These are phyloP conservation scores for Gossypium gossypioides DNA, from an alignment of 441 rosid species.

Conservation along the genomic window DNA sequence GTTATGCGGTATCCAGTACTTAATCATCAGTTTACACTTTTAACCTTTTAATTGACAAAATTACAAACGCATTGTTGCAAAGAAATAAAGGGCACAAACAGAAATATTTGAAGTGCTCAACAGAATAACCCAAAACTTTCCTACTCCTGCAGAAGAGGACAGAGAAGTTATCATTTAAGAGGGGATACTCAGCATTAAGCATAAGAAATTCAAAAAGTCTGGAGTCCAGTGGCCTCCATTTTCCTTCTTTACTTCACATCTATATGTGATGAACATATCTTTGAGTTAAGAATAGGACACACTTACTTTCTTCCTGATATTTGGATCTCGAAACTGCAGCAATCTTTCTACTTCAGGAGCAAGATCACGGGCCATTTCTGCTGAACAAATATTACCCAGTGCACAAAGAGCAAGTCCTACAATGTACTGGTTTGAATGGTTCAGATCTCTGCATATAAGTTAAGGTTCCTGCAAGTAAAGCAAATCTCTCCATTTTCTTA, in stretches of 20 bases:
- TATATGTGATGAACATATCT: neutral
- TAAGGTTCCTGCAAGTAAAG: constrained; percentile 42
- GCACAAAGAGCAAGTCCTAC: constrained; percentile 99
- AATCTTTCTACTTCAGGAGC: constrained; percentile 98
- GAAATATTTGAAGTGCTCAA: neutral
- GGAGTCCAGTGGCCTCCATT: neutral
- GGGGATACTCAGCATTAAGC: neutral
- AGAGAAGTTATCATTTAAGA: constrained; percentile 1
- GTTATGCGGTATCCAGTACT: neutral
- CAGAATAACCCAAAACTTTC: neutral
- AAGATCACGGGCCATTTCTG: constrained; percentile 99
- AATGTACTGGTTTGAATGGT: constrained; percentile 82
- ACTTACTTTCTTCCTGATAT: constrained; percentile 84
- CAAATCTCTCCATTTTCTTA: constrained; percentile 4
- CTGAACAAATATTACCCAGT: constrained; percentile 94
- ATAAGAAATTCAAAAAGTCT: neutral
- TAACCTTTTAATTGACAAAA: neutral
- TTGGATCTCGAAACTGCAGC: constrained; percentile 96
- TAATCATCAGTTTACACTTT: neutral
- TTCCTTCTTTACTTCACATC: neutral
- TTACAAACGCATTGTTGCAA: neutral
- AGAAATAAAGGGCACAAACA: neutral
- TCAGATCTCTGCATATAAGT: constrained; percentile 61
- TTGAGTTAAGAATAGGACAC: constrained; percentile 11
- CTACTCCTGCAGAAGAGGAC: neutral